Evolutionary conservation across 257 asterid genomes (phyloP).

Genomic region (Striga asiatica): DNA sequence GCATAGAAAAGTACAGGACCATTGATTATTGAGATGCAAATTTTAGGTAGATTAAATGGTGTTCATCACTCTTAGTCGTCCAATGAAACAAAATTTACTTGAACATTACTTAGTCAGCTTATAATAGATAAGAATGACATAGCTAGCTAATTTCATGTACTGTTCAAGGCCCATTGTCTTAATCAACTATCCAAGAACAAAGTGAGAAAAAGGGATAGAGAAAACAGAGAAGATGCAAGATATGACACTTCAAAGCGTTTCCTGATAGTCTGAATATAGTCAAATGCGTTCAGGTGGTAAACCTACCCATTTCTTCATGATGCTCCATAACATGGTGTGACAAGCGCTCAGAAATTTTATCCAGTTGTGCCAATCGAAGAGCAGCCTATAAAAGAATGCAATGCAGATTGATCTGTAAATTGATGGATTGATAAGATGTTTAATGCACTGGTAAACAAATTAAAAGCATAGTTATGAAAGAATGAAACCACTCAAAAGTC

Average conservation of each 20-base stretch:
- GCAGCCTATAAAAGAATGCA: conserved; percentile 63
- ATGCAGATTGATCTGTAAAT: conserved; percentile 21
- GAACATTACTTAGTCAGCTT: too few relatives aligned
- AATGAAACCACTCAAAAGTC: background rate
- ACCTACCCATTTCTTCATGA: conserved; percentile 97
- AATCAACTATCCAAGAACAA: background rate
- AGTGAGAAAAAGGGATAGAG: background rate
- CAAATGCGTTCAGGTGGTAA: conserved; percentile 19
- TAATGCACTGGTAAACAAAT: conserved; percentile 12
- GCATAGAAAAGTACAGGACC: too few relatives aligned
- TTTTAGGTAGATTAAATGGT: too few relatives aligned
- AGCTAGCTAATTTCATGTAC: background rate
- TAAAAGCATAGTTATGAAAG: conserved; percentile 7
- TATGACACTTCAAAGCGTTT: conserved; percentile 5
- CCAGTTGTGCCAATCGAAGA: conserved; percentile 82
- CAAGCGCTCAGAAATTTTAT: conserved; percentile 75
- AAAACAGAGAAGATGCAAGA: conserved; percentile 5
- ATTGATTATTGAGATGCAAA: too few relatives aligned
- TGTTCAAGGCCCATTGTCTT: background rate
- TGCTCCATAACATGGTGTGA: conserved; percentile 96
- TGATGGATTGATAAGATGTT: conserved; percentile 17
- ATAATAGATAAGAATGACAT: background rate
- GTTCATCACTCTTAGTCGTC: too few relatives aligned
- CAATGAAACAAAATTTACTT: too few relatives aligned
- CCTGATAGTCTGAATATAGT: background rate